A percentile compares a stretch with the other conserved stretches of the same genome.
phyloP scores from a whole-genome alignment of 2,329 filamentous ascomycete species.

The Meredithiella fracta region DNA sequence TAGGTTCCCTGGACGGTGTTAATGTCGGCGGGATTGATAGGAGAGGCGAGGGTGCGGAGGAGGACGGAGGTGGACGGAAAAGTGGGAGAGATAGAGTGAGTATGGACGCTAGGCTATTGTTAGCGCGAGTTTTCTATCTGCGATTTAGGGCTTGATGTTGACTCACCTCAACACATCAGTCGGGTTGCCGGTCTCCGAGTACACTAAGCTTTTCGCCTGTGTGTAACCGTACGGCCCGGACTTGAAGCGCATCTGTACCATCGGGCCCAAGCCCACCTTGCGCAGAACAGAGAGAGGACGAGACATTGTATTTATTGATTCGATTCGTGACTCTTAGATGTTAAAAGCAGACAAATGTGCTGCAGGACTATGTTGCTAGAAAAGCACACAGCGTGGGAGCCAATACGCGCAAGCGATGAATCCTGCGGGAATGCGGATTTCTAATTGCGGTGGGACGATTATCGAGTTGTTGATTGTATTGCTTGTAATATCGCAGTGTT shows the following conservation, averaged over 20 bases:
- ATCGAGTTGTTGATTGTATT: no score
- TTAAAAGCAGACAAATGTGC: not conserved
- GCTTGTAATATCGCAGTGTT: no score
- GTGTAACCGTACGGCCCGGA: constrained; percentile 63
- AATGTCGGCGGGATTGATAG: constrained; percentile 94
- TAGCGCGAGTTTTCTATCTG: not conserved
- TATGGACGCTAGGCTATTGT: constrained; percentile 41
- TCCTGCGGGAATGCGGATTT: no score
- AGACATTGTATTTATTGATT: not conserved
- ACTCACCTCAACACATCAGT: constrained; percentile 47
- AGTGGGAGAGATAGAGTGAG: constrained; percentile 59
- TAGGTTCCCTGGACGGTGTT: constrained; percentile 97
- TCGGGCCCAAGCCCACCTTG: constrained; percentile 3
- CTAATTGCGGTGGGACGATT: no score
- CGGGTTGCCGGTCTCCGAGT: constrained; percentile 59
- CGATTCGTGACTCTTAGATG: no score
- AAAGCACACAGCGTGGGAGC: no score
- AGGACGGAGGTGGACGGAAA: constrained; percentile 51
- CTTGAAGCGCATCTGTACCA: constrained; percentile 28
- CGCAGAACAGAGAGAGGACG: constrained; percentile 2
- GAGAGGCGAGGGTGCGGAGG: constrained; percentile 72
- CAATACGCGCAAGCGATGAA: no score
- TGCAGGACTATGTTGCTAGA: not conserved
- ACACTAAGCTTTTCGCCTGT: constrained; percentile 68
- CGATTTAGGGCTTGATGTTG: no score